Percentiles rank a stretch among this genome's conserved stretches.
phyloP scores from a whole-genome alignment of 345 rosid genomes.

The Citrus cavaleriei region DNA sequence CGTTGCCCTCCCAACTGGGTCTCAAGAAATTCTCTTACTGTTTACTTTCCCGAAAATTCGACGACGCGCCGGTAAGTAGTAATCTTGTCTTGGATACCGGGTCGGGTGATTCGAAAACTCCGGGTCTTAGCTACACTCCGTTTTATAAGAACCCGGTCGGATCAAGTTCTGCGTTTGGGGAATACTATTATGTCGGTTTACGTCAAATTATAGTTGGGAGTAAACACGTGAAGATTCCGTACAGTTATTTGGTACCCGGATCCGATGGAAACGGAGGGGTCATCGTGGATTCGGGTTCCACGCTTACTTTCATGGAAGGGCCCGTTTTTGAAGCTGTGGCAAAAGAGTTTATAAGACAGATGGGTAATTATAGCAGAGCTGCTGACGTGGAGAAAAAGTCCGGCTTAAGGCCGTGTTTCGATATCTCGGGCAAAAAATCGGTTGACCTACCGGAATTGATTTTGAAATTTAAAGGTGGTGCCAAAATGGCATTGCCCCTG shows the following conservation, averaged over 20 bases:
- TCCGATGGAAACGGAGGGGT: slow-evolving; percentile 75
- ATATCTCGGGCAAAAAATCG: slow-evolving; percentile 43
- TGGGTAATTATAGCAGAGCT: slow-evolving; percentile 53
- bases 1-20: slow-evolving; percentile 71
- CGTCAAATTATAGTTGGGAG: slow-evolving; percentile 62
- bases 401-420: slow-evolving; percentile 72
- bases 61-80: slow-evolving; percentile 50
- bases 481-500: slow-evolving; percentile 59
- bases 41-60: slow-evolving; percentile 61
- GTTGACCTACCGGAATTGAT: slow-evolving; percentile 40
- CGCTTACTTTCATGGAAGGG: slow-evolving; percentile 80
- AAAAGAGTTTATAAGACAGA: slow-evolving; percentile 50
- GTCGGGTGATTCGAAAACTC: slow-evolving; percentile 36
- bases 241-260: slow-evolving; percentile 49
- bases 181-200: slow-evolving; percentile 59
- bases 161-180: slow-evolving; percentile 33
- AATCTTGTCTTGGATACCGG: slow-evolving; percentile 55
- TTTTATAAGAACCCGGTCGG: slow-evolving; percentile 45
- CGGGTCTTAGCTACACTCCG: slow-evolving; percentile 61
- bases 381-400: slow-evolving; percentile 32
- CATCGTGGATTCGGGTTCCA: slow-evolving; percentile 86
- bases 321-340: slow-evolving; percentile 52
- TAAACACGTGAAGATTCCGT: slow-evolving; percentile 53
- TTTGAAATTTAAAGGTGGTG: slow-evolving; percentile 81
- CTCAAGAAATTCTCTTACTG: slow-evolving; percentile 77